phyloP scores from a whole-genome alignment of 768 basidiomycete species.

The Tricholoma saponaceum region DNA sequence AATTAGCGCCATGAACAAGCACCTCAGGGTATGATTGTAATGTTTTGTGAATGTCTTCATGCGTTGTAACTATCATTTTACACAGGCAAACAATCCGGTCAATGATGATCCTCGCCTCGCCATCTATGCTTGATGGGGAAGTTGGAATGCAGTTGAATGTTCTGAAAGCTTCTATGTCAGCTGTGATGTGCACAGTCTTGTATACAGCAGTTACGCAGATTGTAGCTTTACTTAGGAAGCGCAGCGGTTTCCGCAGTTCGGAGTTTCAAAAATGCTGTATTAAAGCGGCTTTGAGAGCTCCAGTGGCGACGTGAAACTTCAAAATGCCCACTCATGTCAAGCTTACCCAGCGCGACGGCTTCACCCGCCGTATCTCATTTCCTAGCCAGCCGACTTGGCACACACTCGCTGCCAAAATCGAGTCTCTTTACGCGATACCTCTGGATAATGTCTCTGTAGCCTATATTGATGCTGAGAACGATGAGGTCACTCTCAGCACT shows the following conservation, averaged over 20 bases:
- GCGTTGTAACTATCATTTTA: background rate
- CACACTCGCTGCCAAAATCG: conserved; percentile 46
- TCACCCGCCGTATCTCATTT: conserved; percentile 61
- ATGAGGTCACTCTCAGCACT: conserved; percentile 74
- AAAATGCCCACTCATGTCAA: conserved; percentile 61
- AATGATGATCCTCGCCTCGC: no score
- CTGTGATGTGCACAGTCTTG: background rate
- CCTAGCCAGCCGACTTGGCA: conserved; percentile 49
- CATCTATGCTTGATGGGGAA: background rate
- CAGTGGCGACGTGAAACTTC: conserved; percentile 2
- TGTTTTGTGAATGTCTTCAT: background rate
- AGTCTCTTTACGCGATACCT: conserved; percentile 49
- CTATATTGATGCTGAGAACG: conserved; percentile 69
- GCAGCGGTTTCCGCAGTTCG: conserved; percentile 16
- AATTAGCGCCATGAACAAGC: conserved; percentile 57
- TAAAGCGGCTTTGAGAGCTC: background rate
- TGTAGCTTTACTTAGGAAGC: background rate
- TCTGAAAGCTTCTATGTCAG: background rate
- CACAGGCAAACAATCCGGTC: no score
- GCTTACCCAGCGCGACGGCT: conserved; percentile 48
- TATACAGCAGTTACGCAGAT: background rate
- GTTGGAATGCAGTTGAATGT: background rate
- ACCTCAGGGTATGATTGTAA: conserved; percentile 49
- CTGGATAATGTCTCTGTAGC: conserved; percentile 57
- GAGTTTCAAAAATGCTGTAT: conserved; percentile 12